These are phyloP conservation scores for Leishmania aethiopica DNA, from an alignment of 208 protist genomes.

Conservation along the genomic window DNA sequence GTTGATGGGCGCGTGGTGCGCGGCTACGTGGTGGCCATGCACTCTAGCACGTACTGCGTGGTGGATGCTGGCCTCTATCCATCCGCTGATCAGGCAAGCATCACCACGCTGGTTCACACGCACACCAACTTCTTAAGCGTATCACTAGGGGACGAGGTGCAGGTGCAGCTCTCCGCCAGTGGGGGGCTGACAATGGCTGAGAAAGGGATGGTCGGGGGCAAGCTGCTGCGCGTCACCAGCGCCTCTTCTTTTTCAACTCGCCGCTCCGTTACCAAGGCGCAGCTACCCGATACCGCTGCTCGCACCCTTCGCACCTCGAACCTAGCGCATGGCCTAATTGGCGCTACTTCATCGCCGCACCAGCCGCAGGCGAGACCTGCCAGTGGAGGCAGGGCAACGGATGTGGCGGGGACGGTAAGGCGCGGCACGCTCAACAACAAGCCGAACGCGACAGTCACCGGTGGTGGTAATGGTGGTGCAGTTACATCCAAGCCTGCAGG, in stretches of 20 bases:
- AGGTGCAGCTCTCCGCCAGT: constrained; percentile 51
- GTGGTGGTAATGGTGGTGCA: neutral
- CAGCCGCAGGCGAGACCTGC: neutral
- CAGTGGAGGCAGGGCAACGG: neutral
- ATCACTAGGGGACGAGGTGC: constrained; percentile 55
- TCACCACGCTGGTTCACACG: constrained; percentile 47
- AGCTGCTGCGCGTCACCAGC: constrained; percentile 35
- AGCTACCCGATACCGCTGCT: constrained; percentile 20
- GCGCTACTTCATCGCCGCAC: neutral
- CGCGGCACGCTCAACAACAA: neutral
- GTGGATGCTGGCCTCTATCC: constrained; percentile 69
- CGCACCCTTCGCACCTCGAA: constrained; percentile 22
- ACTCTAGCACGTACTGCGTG: constrained; percentile 47
- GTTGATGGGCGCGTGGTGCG: constrained; percentile 48
- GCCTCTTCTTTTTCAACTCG: constrained; percentile 17
- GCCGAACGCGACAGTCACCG: neutral
- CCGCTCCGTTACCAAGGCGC: constrained; percentile 16
- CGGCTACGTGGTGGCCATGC: constrained; percentile 62
- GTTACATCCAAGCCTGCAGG: neutral
- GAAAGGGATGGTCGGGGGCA: constrained; percentile 34
- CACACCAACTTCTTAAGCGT: constrained; percentile 81
- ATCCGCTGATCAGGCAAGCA: constrained; percentile 19
- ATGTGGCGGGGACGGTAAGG: neutral
- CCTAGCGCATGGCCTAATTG: constrained; percentile 14
- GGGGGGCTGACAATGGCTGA: constrained; percentile 22